A percentile compares a stretch with the other conserved stretches of the same genome.
phyloP scores from a whole-genome alignment of 148 eudicot genomes.

The Linanthus parryae region DNA sequence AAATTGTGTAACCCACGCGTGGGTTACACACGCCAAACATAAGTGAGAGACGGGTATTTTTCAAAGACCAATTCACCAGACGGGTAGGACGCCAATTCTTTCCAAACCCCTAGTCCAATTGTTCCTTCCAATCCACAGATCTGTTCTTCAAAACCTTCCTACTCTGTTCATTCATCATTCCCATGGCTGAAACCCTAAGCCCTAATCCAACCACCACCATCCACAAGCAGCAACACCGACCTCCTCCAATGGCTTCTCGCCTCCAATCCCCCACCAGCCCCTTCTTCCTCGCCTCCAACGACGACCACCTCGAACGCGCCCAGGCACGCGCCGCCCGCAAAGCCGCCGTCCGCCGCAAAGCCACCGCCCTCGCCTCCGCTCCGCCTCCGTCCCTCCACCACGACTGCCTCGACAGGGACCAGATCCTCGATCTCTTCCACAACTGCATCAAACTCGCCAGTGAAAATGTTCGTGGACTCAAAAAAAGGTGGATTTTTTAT shows the following conservation, averaged over 20 bases:
- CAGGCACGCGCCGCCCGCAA: conserved; percentile 95
- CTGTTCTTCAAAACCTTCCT: background rate
- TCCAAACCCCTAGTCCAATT: too few relatives aligned
- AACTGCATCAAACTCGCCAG: conserved; percentile 95
- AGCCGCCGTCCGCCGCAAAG: conserved; percentile 63
- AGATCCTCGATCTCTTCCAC: conserved; percentile 69
- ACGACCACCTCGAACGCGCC: conserved; percentile 88
- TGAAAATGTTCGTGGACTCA: conserved; percentile 54
- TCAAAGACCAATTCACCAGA: too few relatives aligned
- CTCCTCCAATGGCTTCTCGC: conserved; percentile 21
- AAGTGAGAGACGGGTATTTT: too few relatives aligned
- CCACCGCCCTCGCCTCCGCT: conserved; percentile 19
- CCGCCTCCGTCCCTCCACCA: conserved; percentile 21
- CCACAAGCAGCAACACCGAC: conserved; percentile 19
- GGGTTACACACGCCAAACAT: too few relatives aligned
- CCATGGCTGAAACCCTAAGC: conserved; percentile 68
- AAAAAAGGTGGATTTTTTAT: background rate
- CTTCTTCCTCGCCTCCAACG: conserved; percentile 71
- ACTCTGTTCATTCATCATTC: background rate
- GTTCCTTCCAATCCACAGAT: background rate
- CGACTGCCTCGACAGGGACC: conserved; percentile 60
- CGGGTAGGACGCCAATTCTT: too few relatives aligned
- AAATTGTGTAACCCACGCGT: too few relatives aligned
- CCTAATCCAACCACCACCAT: conserved; percentile 23
- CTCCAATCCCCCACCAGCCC: conserved; percentile 71